Conservation (phyloP, 768 basidiomycete species). For the Coprinopsis marcescibilis region DNA sequence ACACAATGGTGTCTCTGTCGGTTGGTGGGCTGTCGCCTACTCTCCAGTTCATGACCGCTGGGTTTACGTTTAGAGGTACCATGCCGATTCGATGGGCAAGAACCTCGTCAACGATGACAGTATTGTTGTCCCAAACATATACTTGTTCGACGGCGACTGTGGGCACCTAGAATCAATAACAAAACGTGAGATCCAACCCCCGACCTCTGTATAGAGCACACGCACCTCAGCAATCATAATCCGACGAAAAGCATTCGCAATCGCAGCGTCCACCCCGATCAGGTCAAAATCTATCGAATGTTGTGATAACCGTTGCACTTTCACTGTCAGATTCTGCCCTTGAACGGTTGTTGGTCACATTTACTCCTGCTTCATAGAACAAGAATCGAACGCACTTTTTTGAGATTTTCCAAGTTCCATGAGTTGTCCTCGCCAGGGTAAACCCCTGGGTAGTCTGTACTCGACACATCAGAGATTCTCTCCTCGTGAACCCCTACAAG, state of each 20-base stretch:
- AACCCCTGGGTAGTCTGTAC: slow-evolving; percentile 88
- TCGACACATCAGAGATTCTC: slow-evolving; percentile 73
- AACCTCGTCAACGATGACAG: slow-evolving; percentile 90
- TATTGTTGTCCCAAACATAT: slow-evolving; percentile 93
- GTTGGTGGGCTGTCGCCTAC: slow-evolving; percentile 56
- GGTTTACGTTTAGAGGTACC: slow-evolving; percentile 84
- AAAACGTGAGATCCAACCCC: neutral
- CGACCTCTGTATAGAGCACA: slow-evolving; percentile 1
- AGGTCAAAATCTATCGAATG: slow-evolving; percentile 91
- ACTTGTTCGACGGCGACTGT: slow-evolving; percentile 87
- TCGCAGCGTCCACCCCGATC: slow-evolving; percentile 90
- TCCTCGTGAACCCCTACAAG: slow-evolving; percentile 70
- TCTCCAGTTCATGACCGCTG: slow-evolving; percentile 59
- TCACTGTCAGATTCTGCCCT: slow-evolving; percentile 65
- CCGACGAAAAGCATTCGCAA: slow-evolving; percentile 90
- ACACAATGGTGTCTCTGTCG: slow-evolving; percentile 90
- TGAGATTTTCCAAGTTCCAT: slow-evolving; percentile 75
- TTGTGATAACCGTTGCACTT: slow-evolving; percentile 74
- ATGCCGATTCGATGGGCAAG: slow-evolving; percentile 89
- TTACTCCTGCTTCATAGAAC: slow-evolving; percentile 8
- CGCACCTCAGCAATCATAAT: slow-evolving; percentile 91
- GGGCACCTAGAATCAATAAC: slow-evolving; percentile 57
- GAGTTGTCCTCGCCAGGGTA: slow-evolving; percentile 79
- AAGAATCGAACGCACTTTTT: slow-evolving; percentile 71
- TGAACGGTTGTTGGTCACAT: slow-evolving; percentile 19